Percentiles rank a stretch among this genome's conserved stretches.
Conservation (phyloP, 2,329 filamentous ascomycete species). For the Xylariaceae sp. region DNA sequence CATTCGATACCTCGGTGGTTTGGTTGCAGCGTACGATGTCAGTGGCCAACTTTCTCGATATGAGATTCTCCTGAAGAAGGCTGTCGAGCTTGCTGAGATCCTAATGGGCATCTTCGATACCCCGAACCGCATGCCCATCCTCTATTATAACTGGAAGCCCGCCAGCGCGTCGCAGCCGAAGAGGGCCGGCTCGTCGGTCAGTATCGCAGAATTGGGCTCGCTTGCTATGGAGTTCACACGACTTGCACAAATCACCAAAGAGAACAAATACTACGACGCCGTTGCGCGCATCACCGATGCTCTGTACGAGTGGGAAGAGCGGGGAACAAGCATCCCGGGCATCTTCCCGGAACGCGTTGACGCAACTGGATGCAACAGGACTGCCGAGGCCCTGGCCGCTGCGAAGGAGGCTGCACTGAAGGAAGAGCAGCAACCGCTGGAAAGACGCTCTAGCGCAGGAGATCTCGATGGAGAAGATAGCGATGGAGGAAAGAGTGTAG, state of each 20-base stretch:
- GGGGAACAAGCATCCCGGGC: conserved; percentile 70
- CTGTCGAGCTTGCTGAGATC: conserved; percentile 72
- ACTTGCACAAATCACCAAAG: conserved; percentile 79
- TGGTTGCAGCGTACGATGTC: conserved; percentile 85
- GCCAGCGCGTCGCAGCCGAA: conserved; percentile 64
- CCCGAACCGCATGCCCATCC: conserved; percentile 87
- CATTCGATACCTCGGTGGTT: conserved; percentile 86
- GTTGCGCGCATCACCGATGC: conserved; percentile 83
- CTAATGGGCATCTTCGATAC: conserved; percentile 79
- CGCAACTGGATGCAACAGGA: conserved; percentile 74
- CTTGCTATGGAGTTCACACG: conserved; percentile 88
- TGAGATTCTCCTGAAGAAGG: conserved; percentile 67
- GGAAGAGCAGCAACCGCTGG: conserved; percentile 14
- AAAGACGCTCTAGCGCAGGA: conserved; percentile 14
- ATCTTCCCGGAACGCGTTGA: conserved; percentile 81
- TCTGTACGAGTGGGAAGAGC: conserved; percentile 73
- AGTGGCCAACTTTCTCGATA: conserved; percentile 63
- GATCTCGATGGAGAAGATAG: conserved; percentile 13
- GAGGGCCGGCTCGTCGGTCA: conserved; percentile 58
- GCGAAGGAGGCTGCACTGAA: conserved; percentile 34
- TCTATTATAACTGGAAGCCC: conserved; percentile 79
- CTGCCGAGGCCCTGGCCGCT: conserved; percentile 46
- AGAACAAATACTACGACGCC: conserved; percentile 87
- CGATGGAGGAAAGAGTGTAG: conserved; percentile 11
- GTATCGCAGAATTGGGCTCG: conserved; percentile 74